Percentiles rank a stretch among this genome's conserved stretches.
Evolutionary conservation across 1,284 basidiomycete species (phyloP).

Genomic region (Schizophyllum commune): DNA sequence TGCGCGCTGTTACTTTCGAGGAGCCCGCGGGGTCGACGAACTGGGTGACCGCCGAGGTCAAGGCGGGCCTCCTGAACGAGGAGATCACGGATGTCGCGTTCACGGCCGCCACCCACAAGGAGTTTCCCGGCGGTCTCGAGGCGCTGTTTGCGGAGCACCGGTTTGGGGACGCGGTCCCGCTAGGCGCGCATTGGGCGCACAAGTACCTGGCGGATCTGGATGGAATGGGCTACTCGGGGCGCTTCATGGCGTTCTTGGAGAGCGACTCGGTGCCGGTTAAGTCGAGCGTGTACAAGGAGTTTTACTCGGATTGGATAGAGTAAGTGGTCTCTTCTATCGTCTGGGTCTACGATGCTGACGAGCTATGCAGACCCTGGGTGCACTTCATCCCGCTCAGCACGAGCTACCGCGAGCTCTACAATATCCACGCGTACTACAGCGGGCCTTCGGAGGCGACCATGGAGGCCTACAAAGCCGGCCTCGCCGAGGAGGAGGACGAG

Average conservation of each 20-base stretch:
- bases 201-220: conserved; percentile 91
- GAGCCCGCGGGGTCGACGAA: not conserved
- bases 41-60: not conserved
- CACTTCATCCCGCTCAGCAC: conserved; percentile 89
- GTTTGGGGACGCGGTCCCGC: conserved; percentile 69
- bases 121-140: conserved; percentile 37
- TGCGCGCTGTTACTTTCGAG: not conserved
- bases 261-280: conserved; percentile 87
- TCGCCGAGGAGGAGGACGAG: not conserved
- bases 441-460: conserved; percentile 64
- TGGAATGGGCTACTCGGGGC: conserved; percentile 91
- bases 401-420: conserved; percentile 85
- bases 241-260: conserved; percentile 82
- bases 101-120: conserved; percentile 54
- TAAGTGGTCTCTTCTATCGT: conserved; percentile 43
- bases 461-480: conserved; percentile 35
- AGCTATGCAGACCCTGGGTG: conserved; percentile 47
- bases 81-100: conserved; percentile 89
- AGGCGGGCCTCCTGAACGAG: conserved; percentile 46
- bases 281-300: conserved; percentile 85
- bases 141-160: conserved; percentile 44
- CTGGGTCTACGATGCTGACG: conserved; percentile 1
- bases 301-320: conserved; percentile 78
- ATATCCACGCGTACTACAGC: conserved; percentile 86
- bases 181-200: conserved; percentile 86